A percentile compares a stretch with the other conserved stretches of the same genome.
phyloP scores from a whole-genome alignment of 139 green algal genomes.

The Ulvella scutata region DNA sequence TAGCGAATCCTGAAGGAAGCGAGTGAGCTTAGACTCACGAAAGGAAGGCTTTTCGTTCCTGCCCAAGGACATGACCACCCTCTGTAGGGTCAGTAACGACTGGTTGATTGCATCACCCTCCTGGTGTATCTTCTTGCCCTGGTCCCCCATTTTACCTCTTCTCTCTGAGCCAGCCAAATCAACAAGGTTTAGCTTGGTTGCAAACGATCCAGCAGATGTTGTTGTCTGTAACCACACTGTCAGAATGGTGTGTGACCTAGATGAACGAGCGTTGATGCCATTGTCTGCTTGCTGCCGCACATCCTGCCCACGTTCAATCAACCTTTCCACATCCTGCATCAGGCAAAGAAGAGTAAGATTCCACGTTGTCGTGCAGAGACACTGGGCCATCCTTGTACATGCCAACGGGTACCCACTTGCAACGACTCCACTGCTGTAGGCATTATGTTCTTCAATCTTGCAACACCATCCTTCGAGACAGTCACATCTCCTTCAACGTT shows the following conservation, averaged over 20 bases:
- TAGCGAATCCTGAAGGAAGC: slow-evolving; percentile 52
- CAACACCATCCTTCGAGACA: too few relatives aligned
- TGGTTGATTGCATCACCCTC: slow-evolving; percentile 1
- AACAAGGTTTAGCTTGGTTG: neutral
- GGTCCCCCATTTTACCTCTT: neutral
- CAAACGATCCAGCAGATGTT: neutral
- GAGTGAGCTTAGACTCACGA: slow-evolving; percentile 36
- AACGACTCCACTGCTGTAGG: too few relatives aligned
- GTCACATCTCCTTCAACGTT: too few relatives aligned
- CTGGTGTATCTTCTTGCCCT: neutral
- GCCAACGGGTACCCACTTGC: too few relatives aligned
- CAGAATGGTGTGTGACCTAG: neutral
- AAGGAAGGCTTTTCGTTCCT: neutral
- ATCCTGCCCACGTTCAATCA: neutral
- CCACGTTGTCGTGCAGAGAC: too few relatives aligned
- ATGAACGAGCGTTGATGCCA: neutral
- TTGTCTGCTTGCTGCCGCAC: neutral
- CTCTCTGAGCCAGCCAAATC: neutral
- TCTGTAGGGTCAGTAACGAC: neutral
- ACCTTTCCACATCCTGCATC: neutral
- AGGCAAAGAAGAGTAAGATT: too few relatives aligned
- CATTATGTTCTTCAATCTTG: too few relatives aligned
- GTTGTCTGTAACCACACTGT: neutral
- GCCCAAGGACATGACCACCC: neutral
- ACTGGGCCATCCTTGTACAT: too few relatives aligned